These are phyloP conservation scores for Citrullus colocynthis DNA, from an alignment of 306 rosid species.

Conservation along the genomic window DNA sequence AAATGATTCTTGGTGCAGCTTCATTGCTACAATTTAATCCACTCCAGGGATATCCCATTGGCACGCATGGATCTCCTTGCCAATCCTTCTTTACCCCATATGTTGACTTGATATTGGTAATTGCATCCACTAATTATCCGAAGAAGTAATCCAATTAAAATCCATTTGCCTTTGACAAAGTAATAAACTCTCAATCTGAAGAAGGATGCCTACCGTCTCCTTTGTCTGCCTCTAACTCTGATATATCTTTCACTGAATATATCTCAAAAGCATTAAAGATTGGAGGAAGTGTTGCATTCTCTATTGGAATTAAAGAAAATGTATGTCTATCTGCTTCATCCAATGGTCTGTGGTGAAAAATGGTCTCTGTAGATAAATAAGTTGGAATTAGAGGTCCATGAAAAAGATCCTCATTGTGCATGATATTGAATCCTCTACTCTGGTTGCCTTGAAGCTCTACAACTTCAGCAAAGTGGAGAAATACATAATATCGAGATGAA, in stretches of 20 bases:
- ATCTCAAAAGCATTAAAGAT: conserved; percentile 38
- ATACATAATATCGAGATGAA: conserved; percentile 6
- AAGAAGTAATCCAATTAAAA: not conserved
- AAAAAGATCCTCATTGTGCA: conserved; percentile 3
- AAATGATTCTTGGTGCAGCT: conserved; percentile 27
- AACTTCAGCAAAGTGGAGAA: conserved; percentile 33
- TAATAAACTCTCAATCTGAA: not conserved
- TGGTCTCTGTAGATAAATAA: conserved; percentile 16
- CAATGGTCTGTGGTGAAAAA: not conserved
- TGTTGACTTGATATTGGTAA: conserved; percentile 31
- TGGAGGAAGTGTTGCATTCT: conserved; percentile 29
- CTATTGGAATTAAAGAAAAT: not conserved
- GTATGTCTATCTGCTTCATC: not conserved
- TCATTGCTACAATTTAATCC: conserved; percentile 34
- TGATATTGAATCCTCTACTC: conserved; percentile 20
- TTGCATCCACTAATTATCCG: conserved; percentile 31
- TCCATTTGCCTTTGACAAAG: not conserved
- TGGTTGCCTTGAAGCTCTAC: conserved; percentile 11
- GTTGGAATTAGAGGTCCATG: conserved; percentile 7
- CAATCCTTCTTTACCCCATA: conserved; percentile 35
- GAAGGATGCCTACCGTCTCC: conserved; percentile 4
- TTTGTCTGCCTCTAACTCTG: conserved; percentile 2
- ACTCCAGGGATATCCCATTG: conserved; percentile 28
- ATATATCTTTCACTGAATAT: not conserved
- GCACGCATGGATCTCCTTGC: conserved; percentile 58